Evolutionary conservation across 2,329 filamentous ascomycete species (phyloP).

Genomic region (Fusarium piperis): DNA sequence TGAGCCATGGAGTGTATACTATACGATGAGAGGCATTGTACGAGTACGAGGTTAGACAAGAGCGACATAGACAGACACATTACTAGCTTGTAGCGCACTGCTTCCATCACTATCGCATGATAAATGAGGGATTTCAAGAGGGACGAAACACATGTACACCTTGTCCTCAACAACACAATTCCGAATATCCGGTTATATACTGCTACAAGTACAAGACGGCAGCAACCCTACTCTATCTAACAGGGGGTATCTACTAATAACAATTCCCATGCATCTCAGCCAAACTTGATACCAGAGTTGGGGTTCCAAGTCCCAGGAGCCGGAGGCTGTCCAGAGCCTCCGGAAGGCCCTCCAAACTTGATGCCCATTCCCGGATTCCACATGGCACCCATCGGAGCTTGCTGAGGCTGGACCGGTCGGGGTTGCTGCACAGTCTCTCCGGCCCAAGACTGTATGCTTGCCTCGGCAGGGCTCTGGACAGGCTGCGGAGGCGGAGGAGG

Average conservation of each 20-base stretch:
- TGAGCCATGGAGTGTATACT: conserved; percentile 56
- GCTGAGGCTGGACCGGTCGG: conserved; percentile 56
- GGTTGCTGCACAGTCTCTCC: conserved; percentile 66
- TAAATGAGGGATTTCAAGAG: not conserved
- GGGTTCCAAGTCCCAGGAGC: conserved; percentile 66
- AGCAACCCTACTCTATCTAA: not conserved
- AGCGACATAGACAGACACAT: not conserved
- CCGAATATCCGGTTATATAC: not conserved
- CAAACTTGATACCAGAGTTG: conserved; percentile 66
- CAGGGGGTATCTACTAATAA: conserved; percentile 9
- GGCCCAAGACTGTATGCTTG: conserved; percentile 68
- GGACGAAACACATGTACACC: not conserved
- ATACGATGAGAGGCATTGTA: conserved; percentile 34
- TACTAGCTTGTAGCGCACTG: not conserved
- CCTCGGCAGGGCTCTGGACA: conserved; percentile 50
- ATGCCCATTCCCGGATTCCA: conserved; percentile 88
- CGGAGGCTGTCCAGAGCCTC: conserved; percentile 39
- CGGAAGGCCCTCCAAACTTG: conserved; percentile 69
- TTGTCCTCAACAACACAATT: not conserved
- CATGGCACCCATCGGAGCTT: conserved; percentile 46
- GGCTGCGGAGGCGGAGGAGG: conserved; percentile 33
- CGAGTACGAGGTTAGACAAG: not conserved
- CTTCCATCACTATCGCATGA: not conserved
- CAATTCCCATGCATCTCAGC: conserved; percentile 40
- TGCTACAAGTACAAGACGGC: not conserved